phyloP scores from a whole-genome alignment of 805 yeast genomes.

The Isabelozyma heimii region DNA sequence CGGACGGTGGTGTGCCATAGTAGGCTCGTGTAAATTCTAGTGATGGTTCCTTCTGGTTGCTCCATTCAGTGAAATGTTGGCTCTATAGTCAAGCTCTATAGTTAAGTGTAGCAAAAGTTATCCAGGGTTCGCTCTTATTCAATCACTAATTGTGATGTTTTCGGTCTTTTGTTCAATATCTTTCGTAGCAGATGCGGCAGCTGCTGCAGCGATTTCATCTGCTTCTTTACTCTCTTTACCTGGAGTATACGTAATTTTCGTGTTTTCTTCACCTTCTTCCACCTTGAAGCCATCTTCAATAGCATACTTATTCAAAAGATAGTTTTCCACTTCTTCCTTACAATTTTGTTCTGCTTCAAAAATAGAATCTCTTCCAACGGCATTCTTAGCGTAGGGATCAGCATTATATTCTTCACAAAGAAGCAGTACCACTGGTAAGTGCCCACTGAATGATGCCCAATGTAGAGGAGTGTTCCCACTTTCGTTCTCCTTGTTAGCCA shows the following conservation, averaged over 20 bases:
- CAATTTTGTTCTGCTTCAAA: constrained; percentile 85
- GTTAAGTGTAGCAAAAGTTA: background rate
- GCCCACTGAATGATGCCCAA: constrained; percentile 94
- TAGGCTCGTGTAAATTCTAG: no score
- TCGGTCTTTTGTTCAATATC: constrained; percentile 28
- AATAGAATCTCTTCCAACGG: constrained; percentile 75
- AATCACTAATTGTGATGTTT: constrained; percentile 17
- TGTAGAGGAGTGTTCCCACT: constrained; percentile 93
- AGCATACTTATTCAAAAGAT: constrained; percentile 69
- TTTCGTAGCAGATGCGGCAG: constrained; percentile 40
- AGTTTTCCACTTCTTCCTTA: constrained; percentile 73
- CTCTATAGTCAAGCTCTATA: no score
- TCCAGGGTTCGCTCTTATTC: background rate
- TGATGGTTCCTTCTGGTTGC: no score
- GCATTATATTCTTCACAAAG: constrained; percentile 74
- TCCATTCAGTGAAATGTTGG: no score
- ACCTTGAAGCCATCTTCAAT: constrained; percentile 54
- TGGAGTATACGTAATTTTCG: constrained; percentile 42
- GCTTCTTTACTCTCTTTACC: constrained; percentile 44
- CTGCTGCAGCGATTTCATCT: constrained; percentile 21
- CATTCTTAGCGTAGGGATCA: constrained; percentile 78
- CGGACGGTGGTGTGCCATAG: no score
- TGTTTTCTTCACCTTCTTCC: constrained; percentile 37
- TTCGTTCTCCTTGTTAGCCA: constrained; percentile 49
- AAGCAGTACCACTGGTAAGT: constrained; percentile 62